phyloP scores from a whole-genome alignment of 345 rosid genomes.

The Arabidopsis arenosa region DNA sequence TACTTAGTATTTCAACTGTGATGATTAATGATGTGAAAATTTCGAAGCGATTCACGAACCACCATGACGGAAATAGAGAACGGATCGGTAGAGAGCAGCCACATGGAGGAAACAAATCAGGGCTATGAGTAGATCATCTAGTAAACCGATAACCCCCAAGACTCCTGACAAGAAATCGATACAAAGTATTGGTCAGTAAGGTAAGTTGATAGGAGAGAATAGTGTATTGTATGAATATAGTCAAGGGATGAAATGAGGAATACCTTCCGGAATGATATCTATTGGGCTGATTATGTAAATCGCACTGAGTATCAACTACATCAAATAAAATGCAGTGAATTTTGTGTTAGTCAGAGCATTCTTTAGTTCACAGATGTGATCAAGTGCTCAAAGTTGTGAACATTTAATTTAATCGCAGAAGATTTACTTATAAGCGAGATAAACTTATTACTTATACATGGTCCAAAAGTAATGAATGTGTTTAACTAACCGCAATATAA shows the following conservation, averaged over 20 bases:
- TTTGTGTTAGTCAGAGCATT: conserved; percentile 2
- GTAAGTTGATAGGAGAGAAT: not conserved
- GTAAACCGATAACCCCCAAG: conserved; percentile 69
- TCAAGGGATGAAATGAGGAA: conserved; percentile 12
- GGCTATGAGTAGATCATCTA: conserved; percentile 72
- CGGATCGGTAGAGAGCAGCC: conserved; percentile 80
- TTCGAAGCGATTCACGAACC: conserved; percentile 49
- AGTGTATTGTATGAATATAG: not conserved
- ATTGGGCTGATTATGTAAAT: conserved; percentile 73
- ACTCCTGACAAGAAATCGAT: conserved; percentile 50
- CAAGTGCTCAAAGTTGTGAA: not conserved
- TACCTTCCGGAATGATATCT: conserved; percentile 90
- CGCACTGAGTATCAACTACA: conserved; percentile 70
- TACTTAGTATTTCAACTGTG: conserved; percentile 6
- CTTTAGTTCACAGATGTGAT: not conserved
- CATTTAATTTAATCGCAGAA: not conserved
- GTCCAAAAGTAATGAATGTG: conserved; percentile 16
- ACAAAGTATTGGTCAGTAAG: conserved; percentile 11
- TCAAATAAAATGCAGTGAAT: conserved; percentile 6
- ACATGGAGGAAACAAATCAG: conserved; percentile 74
- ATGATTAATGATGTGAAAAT: conserved; percentile 10
- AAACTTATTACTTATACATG: not conserved
- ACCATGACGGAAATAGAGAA: conserved; percentile 74
- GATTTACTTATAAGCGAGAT: not conserved
- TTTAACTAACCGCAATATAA: conserved; percentile 52